These are phyloP conservation scores for Urtica urens DNA, from an alignment of 306 rosid species.

Conservation along the genomic window DNA sequence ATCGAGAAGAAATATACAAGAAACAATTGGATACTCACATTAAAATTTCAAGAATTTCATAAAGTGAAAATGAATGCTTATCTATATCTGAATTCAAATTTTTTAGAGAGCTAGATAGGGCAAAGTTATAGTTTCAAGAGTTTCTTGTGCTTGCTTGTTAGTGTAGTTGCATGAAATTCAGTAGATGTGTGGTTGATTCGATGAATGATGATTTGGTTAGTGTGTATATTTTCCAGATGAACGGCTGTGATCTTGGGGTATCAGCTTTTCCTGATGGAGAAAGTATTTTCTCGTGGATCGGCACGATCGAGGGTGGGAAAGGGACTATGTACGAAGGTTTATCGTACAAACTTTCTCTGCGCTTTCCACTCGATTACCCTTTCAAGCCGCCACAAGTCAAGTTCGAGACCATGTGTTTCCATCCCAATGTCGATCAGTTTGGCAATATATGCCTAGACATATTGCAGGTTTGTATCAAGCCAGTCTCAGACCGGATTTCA, in stretches of 20 bases:
- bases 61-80: no score
- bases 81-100: no score
- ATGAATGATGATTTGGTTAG: no score
- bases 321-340: constrained; percentile 83
- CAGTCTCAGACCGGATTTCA: neutral
- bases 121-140: no score
- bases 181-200: no score
- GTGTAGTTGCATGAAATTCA: no score
- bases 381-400: constrained; percentile 89
- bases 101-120: no score
- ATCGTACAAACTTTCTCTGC: constrained; percentile 83
- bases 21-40: no score
- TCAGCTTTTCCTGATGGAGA: constrained; percentile 90
- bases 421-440: constrained; percentile 90
- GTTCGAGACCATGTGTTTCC: constrained; percentile 94
- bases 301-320: constrained; percentile 95
- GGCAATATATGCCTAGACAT: constrained; percentile 98
- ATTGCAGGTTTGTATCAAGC: constrained; percentile 58
- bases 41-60: no score
- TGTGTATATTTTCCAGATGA: constrained; percentile 69
- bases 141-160: no score
- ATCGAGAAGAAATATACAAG: no score
- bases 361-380: constrained; percentile 83
- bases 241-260: constrained; percentile 87
- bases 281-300: constrained; percentile 85